Evolutionary conservation across 768 basidiomycete species (phyloP).

Genomic region (Russula earlei): DNA sequence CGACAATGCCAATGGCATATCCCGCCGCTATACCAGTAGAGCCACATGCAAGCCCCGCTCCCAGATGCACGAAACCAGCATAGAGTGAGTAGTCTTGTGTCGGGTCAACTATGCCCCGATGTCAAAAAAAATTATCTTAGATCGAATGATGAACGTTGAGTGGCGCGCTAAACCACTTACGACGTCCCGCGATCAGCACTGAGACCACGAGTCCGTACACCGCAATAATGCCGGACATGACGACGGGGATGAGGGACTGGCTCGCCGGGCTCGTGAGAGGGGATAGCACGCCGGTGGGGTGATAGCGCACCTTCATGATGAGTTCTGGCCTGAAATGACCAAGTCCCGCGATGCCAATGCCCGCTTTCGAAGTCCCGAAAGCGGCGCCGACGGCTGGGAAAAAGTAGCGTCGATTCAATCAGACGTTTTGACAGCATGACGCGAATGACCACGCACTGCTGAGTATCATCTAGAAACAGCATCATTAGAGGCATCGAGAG

Average conservation of each 20-base stretch:
- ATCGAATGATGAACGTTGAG: background rate
- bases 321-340: slow-evolving; percentile 92
- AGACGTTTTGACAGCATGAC: background rate
- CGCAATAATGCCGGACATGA: slow-evolving; percentile 99
- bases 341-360: slow-evolving; percentile 93
- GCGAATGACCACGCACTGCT: slow-evolving; percentile 60
- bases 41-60: slow-evolving; percentile 87
- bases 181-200: slow-evolving; percentile 83
- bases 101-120: slow-evolving; percentile 15
- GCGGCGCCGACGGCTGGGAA: slow-evolving; percentile 82
- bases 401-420: background rate
- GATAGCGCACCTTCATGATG: slow-evolving; percentile 81
- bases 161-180: slow-evolving; percentile 41
- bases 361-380: slow-evolving; percentile 92
- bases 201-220: slow-evolving; percentile 99
- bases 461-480: slow-evolving; percentile 82
- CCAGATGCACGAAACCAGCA: slow-evolving; percentile 88
- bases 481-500: background rate
- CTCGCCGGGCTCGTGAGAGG: background rate
- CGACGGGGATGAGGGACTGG: slow-evolving; percentile 59
- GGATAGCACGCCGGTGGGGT: background rate
- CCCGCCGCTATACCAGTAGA: slow-evolving; percentile 94
- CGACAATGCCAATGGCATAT: slow-evolving; percentile 97
- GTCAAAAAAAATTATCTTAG: background rate
- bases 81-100: slow-evolving; percentile 46